Evolutionary conservation across 1,284 basidiomycete species (phyloP).

Genomic region (Apiotrichum akiyoshidainum): DNA sequence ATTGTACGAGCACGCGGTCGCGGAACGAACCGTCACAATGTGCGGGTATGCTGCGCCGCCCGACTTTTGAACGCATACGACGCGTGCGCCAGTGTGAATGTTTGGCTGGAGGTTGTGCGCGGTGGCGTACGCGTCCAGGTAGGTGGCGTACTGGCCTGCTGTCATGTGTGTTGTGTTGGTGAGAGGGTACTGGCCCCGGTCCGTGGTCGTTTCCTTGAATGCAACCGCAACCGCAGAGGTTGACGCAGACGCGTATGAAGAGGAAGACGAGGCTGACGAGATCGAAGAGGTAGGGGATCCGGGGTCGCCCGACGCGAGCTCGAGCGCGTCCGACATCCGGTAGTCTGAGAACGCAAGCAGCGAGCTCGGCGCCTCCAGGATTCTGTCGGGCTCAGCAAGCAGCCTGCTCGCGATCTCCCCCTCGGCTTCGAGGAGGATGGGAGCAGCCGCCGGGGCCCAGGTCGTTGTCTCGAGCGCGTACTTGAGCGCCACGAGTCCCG

Average conservation of each 20-base stretch:
- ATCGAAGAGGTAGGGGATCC: too few species aligned
- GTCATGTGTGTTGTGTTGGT: not conserved
- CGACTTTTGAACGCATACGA: constrained; percentile 35
- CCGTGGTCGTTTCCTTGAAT: too few species aligned
- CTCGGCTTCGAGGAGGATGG: constrained; percentile 61
- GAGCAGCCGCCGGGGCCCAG: constrained; percentile 53
- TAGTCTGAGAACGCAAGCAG: not conserved
- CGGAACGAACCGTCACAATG: not conserved
- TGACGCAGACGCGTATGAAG: too few species aligned
- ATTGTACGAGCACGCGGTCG: not conserved
- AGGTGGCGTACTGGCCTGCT: not conserved
- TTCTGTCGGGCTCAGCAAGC: too few species aligned
- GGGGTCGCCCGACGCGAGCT: constrained; percentile 59
- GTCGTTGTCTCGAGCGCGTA: constrained; percentile 55
- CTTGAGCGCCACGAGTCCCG: constrained; percentile 62
- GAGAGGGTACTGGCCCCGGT: too few species aligned
- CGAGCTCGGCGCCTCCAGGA: not conserved
- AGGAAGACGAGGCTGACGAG: too few species aligned
- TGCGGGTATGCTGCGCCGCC: constrained; percentile 19
- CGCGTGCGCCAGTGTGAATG: constrained; percentile 55
- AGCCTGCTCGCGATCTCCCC: constrained; percentile 64
- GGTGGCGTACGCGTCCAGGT: constrained; percentile 55
- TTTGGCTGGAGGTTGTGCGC: constrained; percentile 54
- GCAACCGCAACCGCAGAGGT: too few species aligned
- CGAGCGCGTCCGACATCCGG: not conserved